Conservation (phyloP, 192 early-diverging fungal genomes). For the Hyaloraphidium curvatum region DNA sequence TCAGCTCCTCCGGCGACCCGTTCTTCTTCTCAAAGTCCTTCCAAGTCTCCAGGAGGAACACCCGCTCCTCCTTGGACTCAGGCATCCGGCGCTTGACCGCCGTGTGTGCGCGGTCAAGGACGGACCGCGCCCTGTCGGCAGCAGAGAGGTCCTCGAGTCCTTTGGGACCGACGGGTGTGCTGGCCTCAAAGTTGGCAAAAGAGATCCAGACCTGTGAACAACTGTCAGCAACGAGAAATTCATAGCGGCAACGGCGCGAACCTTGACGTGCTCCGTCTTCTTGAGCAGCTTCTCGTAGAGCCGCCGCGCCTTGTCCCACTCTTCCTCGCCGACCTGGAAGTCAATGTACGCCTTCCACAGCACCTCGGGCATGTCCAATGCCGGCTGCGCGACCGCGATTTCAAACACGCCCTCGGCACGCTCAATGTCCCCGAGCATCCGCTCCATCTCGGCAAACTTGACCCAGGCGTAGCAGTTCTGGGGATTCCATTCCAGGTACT, state of each 20-base stretch:
- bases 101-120: constrained; percentile 59
- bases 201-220: constrained; percentile 56
- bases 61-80: constrained; percentile 63
- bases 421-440: constrained; percentile 64
- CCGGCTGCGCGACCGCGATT: constrained; percentile 70
- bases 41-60: constrained; percentile 82
- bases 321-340: constrained; percentile 69
- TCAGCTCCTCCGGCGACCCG: constrained; percentile 27
- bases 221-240: constrained; percentile 2
- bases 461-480: constrained; percentile 88
- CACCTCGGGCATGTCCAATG: constrained; percentile 94
- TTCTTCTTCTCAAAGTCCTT: constrained; percentile 56
- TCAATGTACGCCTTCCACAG: constrained; percentile 98
- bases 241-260: constrained; percentile 14
- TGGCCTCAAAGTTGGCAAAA: constrained; percentile 75
- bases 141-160: too few relatives aligned
- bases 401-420: constrained; percentile 75
- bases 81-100: constrained; percentile 40
- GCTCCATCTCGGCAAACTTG: constrained; percentile 85
- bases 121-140: constrained; percentile 41
- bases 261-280: constrained; percentile 88
- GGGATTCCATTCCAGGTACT: constrained; percentile 74
- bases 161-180: too few relatives aligned
- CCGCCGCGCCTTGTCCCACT: constrained; percentile 51
- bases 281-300: constrained; percentile 73